A percentile compares a stretch with the other conserved stretches of the same genome.
Conservation (phyloP, 2,329 filamentous ascomycete genomes). For the Dothidotthia symphoricarpi region DNA sequence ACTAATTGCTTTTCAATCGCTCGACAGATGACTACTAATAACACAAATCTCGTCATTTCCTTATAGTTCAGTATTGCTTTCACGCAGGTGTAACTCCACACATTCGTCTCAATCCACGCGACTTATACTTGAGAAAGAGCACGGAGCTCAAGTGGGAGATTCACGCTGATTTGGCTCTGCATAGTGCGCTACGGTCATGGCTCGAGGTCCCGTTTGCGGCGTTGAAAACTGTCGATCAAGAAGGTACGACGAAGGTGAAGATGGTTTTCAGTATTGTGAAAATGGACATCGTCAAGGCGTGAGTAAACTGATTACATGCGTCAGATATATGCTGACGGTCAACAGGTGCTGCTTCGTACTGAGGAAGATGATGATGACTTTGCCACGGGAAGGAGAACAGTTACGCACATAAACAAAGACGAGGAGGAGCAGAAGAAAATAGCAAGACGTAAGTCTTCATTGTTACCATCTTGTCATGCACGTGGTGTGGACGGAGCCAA, state of each 20-base stretch:
- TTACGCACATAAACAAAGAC: conserved; percentile 56
- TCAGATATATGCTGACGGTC: conserved; percentile 2
- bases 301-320: conserved; percentile 18
- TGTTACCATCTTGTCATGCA: not conserved
- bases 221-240: conserved; percentile 68
- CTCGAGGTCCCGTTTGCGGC: conserved; percentile 46
- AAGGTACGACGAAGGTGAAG: conserved; percentile 65
- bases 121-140: not conserved
- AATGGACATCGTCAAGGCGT: conserved; percentile 79
- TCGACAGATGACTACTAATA: no score
- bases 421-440: conserved; percentile 42
- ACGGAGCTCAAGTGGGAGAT: no score
- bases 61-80: no score
- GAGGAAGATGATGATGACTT: conserved; percentile 66
- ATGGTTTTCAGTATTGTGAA: conserved; percentile 74
- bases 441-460: conserved; percentile 8
- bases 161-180: not conserved
- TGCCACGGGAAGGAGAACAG: conserved; percentile 58
- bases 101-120: not conserved
- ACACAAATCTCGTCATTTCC: no score
- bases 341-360: conserved; percentile 28
- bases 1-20: no score
- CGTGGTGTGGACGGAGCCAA: no score
- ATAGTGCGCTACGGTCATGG: not conserved
- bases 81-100: not conserved